A percentile compares a stretch with the other conserved stretches of the same genome.
Evolutionary conservation across 768 basidiomycete species (phyloP).

Genomic region (Lactarius deliciosus): DNA sequence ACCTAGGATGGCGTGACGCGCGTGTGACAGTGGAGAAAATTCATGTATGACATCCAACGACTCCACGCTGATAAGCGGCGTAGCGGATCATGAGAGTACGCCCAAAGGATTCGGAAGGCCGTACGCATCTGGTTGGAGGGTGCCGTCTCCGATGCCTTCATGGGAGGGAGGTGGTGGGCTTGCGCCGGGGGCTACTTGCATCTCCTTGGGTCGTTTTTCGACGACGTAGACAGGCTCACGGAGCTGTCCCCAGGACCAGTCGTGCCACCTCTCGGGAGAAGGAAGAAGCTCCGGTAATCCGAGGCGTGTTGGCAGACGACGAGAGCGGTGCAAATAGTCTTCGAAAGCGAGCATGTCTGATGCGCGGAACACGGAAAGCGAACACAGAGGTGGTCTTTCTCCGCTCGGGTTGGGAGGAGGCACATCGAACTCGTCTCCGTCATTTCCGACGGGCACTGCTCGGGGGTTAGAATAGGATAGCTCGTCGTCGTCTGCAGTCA

Average conservation of each 20-base stretch:
- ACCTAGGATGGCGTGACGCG: not conserved
- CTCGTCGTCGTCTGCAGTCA: constrained; percentile 27
- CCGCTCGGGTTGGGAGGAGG: not conserved
- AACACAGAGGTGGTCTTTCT: constrained; percentile 14
- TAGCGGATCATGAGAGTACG: constrained; percentile 4
- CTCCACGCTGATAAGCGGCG: not conserved
- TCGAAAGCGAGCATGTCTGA: constrained; percentile 29
- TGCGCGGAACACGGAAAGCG: constrained; percentile 26
- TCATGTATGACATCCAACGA: too few species aligned
- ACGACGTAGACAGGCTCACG: constrained; percentile 29
- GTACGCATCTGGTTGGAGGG: constrained; percentile 7
- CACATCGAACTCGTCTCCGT: not conserved
- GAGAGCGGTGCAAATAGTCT: constrained; percentile 29
- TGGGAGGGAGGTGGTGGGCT: constrained; percentile 11
- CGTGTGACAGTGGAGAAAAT: not conserved
- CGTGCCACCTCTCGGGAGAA: constrained; percentile 27
- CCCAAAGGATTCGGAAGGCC: not conserved
- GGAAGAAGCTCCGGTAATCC: constrained; percentile 25
- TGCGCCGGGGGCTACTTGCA: constrained; percentile 7
- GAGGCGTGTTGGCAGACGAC: constrained; percentile 28
- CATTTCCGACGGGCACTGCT: constrained; percentile 2
- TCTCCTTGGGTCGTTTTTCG: constrained; percentile 12
- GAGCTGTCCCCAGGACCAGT: constrained; percentile 30
- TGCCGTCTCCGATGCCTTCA: not conserved
- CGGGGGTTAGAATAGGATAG: constrained; percentile 3